phyloP scores from a whole-genome alignment of 345 rosid species.

The Chamaenerion angustifolium region DNA sequence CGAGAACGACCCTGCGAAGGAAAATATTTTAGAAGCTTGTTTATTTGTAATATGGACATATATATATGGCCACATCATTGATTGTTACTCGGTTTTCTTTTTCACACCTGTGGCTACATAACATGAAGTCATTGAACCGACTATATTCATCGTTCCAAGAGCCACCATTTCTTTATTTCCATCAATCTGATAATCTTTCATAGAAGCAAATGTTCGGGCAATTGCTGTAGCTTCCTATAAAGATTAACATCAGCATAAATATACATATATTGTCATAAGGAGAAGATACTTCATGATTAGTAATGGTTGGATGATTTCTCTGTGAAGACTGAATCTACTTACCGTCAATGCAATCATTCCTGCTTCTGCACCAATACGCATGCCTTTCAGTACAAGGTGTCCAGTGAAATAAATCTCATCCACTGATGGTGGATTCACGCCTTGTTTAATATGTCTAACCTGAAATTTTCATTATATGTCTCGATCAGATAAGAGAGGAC shows the following conservation, averaged over 20 bases:
- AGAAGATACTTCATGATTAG: background rate
- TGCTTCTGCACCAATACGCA: conserved; percentile 11
- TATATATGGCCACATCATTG: background rate
- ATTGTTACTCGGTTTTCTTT: background rate
- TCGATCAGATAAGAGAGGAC: background rate
- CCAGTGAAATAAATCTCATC: conserved; percentile 10
- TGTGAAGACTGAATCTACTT: background rate
- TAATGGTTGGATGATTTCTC: background rate
- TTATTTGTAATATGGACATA: background rate
- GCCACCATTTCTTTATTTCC: conserved; percentile 39
- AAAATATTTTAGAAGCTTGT: background rate
- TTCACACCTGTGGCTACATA: conserved; percentile 15
- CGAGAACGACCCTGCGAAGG: conserved; percentile 17
- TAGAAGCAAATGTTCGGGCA: conserved; percentile 24
- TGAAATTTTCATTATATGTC: background rate
- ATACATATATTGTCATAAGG: background rate
- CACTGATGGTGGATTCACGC: conserved; percentile 11
- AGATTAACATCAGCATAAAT: background rate
- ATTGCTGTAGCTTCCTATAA: conserved; percentile 29
- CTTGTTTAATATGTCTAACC: conserved; percentile 7
- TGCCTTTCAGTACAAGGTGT: conserved; percentile 7
- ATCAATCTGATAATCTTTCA: conserved; percentile 25
- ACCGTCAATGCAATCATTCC: conserved; percentile 14
- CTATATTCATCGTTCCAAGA: conserved; percentile 24
- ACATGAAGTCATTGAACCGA: conserved; percentile 26